Evolutionary conservation across 495 filamentous ascomycete species (phyloP), one percentile per base, ranked within the genome.

Genomic region (Pseudoneurospora amorphoporcata): DNA sequence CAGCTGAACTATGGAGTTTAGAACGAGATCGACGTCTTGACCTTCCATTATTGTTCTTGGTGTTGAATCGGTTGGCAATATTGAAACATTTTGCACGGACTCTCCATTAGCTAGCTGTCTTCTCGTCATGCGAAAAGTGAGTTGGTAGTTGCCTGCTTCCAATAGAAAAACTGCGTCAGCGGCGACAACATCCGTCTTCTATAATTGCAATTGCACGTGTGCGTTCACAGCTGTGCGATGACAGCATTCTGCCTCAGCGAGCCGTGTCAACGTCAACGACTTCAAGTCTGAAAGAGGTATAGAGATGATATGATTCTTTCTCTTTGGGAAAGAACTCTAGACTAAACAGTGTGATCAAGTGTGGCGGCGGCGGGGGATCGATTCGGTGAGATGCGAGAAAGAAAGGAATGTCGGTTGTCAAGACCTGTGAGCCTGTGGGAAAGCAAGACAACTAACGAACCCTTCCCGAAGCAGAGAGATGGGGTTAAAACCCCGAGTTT

Each of bases 381-480:
- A 32, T 61, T 61, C 53, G 23, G 47, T 58, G 9, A 58, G 47
- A 58, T 58, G 9, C 47, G 47, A 58, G 47, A 29, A 14, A 53
- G 45, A 23, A 58, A 2, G 9, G 19, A 58, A 58, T 43, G 42
- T 43, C 42, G n/a, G 42, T 8, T n/a, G 14, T 43, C 42, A 43
- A 7, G 6, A n/a, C 35, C 35, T 37, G 35, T 37, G 35, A 37
- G 35, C 35, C 35, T 3, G 35, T 5, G 19, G 19, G 9, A 29
- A 29, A 32, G 53, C 23, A 29, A 29, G 53, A 61, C 53, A 61
- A 32, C 6, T 23, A 40, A 40, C 39, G 53, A 61, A 61, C 53
- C 53, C 75, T 78, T 74, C 75, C 73, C 58, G 69, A 76, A 74
- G 72, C 68, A 71, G 77, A 74, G 39, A 32, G 41, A 47, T 35